Evolutionary conservation across 768 basidiomycete species (phyloP).

Genomic region (Astraeus odoratus): DNA sequence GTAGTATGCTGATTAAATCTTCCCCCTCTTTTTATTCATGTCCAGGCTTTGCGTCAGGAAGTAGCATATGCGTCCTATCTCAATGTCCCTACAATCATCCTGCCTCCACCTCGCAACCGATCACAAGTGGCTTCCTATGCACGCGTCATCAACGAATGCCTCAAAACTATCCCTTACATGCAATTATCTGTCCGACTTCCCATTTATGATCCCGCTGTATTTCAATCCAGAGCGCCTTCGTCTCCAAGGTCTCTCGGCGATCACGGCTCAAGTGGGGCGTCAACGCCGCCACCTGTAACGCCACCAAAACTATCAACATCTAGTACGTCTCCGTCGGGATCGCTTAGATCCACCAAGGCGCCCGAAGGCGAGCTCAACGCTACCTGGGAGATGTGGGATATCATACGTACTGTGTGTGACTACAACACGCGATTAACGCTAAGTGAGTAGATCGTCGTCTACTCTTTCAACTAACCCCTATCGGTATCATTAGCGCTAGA

Average conservation of each 20-base stretch:
- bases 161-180: constrained; percentile 63
- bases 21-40: constrained; percentile 6
- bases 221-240: constrained; percentile 34
- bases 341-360: constrained; percentile 26
- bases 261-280: constrained; percentile 21
- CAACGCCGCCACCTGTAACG: constrained; percentile 12
- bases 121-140: constrained; percentile 88
- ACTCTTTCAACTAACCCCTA: constrained; percentile 2
- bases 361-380: constrained; percentile 56
- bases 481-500: constrained; percentile 65
- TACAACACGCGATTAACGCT: constrained; percentile 70
- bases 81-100: constrained; percentile 74
- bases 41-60: constrained; percentile 87
- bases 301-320: constrained; percentile 14
- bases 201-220: constrained; percentile 66
- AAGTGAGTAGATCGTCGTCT: constrained; percentile 38
- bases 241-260: constrained; percentile 20
- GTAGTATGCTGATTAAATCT: constrained; percentile 10
- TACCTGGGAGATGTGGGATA: constrained; percentile 99
- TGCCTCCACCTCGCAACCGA: constrained; percentile 83
- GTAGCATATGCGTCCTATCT: constrained; percentile 90
- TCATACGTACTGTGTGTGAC: constrained; percentile 83
- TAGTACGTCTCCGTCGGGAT: constrained; percentile 19
- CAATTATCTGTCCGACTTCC: constrained; percentile 80
- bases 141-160: constrained; percentile 76